phyloP scores from a whole-genome alignment of 225 moss, liverwort and hornwort species.

The Straminergon stramineum region DNA sequence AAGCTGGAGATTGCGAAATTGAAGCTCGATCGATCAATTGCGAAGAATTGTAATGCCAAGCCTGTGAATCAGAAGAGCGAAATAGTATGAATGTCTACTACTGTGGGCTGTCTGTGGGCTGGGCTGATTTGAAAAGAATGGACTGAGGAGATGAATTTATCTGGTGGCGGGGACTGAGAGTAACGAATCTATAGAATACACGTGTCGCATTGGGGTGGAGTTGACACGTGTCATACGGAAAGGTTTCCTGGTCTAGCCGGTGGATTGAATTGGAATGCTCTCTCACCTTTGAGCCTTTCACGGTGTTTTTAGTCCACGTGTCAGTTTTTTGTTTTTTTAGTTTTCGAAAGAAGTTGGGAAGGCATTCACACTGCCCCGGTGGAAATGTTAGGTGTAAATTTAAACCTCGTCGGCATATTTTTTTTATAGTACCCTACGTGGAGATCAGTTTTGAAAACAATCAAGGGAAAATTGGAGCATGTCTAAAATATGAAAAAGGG shows the following conservation, averaged over 20 bases:
- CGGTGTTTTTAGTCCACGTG: not conserved
- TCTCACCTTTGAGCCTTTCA: not conserved
- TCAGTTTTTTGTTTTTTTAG: not conserved
- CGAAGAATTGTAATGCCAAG: not conserved
- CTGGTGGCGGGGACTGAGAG: no score
- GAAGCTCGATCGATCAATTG: not conserved
- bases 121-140: fast-evolving
- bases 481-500: no score
- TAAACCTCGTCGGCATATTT: not conserved
- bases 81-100: no score
- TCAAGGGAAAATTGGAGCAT: no score
- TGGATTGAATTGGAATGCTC: not conserved
- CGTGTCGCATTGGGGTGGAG: not conserved
- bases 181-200: not conserved
- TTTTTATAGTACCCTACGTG: no score
- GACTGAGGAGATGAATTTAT: not conserved
- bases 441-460: no score
- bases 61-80: not conserved
- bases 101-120: no score
- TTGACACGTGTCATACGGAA: not conserved
- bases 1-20: not conserved
- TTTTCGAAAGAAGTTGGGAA: not conserved
- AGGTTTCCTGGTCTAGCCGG: not conserved
- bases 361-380: no score
- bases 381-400: no score